Evolutionary conservation across 106 monocot genomes (phyloP).

Genomic region (Narthecium ossifragum): DNA sequence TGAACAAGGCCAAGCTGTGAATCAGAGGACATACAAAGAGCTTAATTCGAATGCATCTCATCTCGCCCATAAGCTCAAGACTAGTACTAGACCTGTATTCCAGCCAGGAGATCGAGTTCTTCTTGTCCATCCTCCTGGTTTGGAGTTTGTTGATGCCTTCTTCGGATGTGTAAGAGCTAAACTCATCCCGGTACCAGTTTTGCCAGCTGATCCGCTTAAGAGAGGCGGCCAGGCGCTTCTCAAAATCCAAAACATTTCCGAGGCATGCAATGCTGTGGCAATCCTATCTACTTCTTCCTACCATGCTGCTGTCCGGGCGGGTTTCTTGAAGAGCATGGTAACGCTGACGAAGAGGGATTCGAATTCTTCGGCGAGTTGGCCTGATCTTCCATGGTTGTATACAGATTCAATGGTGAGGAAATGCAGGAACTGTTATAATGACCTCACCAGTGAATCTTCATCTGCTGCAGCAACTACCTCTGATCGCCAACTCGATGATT

Average conservation of each 20-base stretch:
- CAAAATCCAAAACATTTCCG: conserved; percentile 40
- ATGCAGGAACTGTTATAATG: neutral
- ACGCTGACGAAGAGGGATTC: conserved; percentile 15
- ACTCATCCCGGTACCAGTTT: conserved; percentile 44
- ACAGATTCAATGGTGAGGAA: conserved; percentile 38
- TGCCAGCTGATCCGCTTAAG: conserved; percentile 48
- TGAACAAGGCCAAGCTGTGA: conserved; percentile 34
- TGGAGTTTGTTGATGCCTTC: conserved; percentile 56
- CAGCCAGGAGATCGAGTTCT: conserved; percentile 41
- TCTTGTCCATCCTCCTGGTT: conserved; percentile 37
- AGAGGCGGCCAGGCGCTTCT: conserved; percentile 46
- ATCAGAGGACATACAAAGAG: conserved; percentile 33
- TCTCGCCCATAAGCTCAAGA: conserved; percentile 27
- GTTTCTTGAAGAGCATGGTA: conserved; percentile 34
- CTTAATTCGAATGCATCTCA: conserved; percentile 33
- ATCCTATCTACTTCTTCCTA: conserved; percentile 55
- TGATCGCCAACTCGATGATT: conserved; percentile 19
- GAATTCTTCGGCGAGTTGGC: conserved; percentile 31
- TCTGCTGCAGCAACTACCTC: neutral
- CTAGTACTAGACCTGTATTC: conserved; percentile 27
- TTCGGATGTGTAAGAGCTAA: conserved; percentile 43
- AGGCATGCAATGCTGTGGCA: conserved; percentile 29
- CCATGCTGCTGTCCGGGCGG: conserved; percentile 47
- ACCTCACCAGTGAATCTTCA: neutral
- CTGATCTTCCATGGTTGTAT: conserved; percentile 45